phyloP scores from a whole-genome alignment of 352 stramenopile species.

The Phytophthora kernoviae region DNA sequence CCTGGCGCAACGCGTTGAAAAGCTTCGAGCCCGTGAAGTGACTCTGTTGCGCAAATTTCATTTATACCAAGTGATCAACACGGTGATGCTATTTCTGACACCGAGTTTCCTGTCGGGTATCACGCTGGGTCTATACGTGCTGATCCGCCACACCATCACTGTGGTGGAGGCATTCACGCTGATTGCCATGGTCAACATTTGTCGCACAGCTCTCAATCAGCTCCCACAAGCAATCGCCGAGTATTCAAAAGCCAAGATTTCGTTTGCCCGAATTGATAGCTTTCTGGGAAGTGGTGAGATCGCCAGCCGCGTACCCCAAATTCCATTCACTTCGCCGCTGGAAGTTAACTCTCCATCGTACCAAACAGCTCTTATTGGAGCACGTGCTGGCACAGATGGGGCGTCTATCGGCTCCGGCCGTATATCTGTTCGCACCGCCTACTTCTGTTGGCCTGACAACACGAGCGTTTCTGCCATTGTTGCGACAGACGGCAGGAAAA shows the following conservation, averaged over 20 bases:
- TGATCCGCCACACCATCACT: constrained; percentile 14
- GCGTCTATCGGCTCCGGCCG: background rate
- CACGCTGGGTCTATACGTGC: constrained; percentile 39
- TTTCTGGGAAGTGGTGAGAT: constrained; percentile 18
- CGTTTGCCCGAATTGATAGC: constrained; percentile 10
- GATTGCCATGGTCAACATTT: constrained; percentile 26
- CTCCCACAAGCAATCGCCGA: constrained; percentile 12
- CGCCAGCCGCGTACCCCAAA: background rate
- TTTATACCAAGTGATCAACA: constrained; percentile 53
- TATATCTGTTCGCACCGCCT: constrained; percentile 16
- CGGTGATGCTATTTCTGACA: constrained; percentile 47
- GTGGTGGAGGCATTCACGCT: constrained; percentile 20
- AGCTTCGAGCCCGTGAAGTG: constrained; percentile 39
- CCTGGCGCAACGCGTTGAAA: constrained; percentile 19
- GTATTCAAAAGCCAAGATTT: constrained; percentile 18
- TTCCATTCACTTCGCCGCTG: background rate
- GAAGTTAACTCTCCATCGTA: background rate
- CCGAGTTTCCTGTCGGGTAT: constrained; percentile 30
- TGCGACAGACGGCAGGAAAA: background rate
- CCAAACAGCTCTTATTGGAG: constrained; percentile 1
- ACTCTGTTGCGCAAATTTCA: constrained; percentile 32
- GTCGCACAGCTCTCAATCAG: constrained; percentile 12
- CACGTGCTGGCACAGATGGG: background rate
- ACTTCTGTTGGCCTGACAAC: constrained; percentile 26
- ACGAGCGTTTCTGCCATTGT: constrained; percentile 17